Evolutionary conservation across 495 filamentous ascomycete species (phyloP).

Genomic region (Durotheca rogersii): DNA sequence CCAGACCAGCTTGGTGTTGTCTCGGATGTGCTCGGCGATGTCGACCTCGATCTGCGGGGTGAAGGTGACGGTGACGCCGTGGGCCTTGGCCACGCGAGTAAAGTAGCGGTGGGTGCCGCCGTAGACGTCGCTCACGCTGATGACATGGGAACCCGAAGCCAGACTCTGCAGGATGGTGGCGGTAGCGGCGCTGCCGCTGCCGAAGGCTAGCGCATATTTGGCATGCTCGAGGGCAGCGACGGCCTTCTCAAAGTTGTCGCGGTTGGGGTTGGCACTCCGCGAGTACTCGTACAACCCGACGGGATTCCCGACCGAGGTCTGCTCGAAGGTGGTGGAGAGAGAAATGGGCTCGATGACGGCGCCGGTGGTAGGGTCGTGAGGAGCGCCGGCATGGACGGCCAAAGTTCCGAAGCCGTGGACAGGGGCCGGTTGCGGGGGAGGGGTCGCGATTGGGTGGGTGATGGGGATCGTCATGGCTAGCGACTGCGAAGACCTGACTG

Average conservation of each 20-base stretch:
- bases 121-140: conserved; percentile 96
- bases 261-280: conserved; percentile 88
- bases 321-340: conserved; percentile 90
- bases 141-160: conserved; percentile 86
- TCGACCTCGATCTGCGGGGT: conserved; percentile 86
- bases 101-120: conserved; percentile 98
- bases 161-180: conserved; percentile 91
- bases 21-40: conserved; percentile 76
- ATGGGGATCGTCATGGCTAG: conserved; percentile 44
- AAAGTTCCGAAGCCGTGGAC: conserved; percentile 78
- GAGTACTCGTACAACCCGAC: conserved; percentile 89
- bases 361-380: conserved; percentile 86
- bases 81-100: conserved; percentile 93
- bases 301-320: conserved; percentile 80
- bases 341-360: conserved; percentile 96
- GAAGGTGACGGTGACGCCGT: conserved; percentile 94
- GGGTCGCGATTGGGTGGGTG: conserved; percentile 45
- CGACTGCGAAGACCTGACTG: conserved; percentile 4
- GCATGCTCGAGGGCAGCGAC: conserved; percentile 91
- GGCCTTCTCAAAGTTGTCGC: conserved; percentile 88
- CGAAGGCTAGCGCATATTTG: conserved; percentile 90
- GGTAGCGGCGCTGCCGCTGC: conserved; percentile 91
- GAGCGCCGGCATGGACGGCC: conserved; percentile 89
- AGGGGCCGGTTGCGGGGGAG: conserved; percentile 44
- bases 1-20: conserved; percentile 94